Percentiles rank a stretch among this genome's conserved stretches.
Conservation (phyloP, 768 basidiomycete species). For the Chalciporus pseudorubinellus region DNA sequence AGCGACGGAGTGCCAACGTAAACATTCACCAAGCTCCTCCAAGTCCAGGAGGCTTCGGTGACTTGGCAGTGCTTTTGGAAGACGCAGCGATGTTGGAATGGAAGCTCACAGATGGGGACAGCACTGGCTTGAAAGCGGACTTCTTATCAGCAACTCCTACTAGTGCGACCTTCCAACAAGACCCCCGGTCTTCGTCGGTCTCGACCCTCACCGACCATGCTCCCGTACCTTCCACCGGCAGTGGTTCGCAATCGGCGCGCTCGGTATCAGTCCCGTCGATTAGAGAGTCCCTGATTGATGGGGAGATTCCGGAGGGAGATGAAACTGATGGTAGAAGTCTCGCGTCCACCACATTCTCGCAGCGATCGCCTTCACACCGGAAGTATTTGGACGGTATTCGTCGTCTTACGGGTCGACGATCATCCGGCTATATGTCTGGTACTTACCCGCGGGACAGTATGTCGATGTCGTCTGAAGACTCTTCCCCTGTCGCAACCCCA, state of each 20-base stretch:
- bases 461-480: conserved; percentile 70
- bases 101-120: conserved; percentile 47
- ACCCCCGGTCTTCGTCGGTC: conserved; percentile 20
- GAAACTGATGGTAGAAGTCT: conserved; percentile 33
- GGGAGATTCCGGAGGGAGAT: conserved; percentile 22
- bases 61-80: conserved; percentile 52
- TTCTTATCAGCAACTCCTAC: conserved; percentile 24
- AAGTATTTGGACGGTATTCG: conserved; percentile 51
- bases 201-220: conserved; percentile 22
- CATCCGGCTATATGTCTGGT: conserved; percentile 40
- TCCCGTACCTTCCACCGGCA: conserved; percentile 14
- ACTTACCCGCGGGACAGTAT: conserved; percentile 55
- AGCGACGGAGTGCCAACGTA: conserved; percentile 26
- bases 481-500: conserved; percentile 57
- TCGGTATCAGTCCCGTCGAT: conserved; percentile 32
- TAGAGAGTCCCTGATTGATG: conserved; percentile 26
- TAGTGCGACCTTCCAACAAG: conserved; percentile 20
- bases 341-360: conserved; percentile 43
- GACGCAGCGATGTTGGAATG: conserved; percentile 59
- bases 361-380: conserved; percentile 46
- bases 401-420: conserved; percentile 39
- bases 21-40: conserved; percentile 34
- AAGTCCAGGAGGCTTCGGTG: conserved; percentile 47
- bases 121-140: conserved; percentile 3
- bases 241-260: conserved; percentile 22